Percentiles rank a stretch among this genome's conserved stretches.
phyloP scores from a whole-genome alignment of 2,329 filamentous ascomycete species.

The Diaporthe helianthi region DNA sequence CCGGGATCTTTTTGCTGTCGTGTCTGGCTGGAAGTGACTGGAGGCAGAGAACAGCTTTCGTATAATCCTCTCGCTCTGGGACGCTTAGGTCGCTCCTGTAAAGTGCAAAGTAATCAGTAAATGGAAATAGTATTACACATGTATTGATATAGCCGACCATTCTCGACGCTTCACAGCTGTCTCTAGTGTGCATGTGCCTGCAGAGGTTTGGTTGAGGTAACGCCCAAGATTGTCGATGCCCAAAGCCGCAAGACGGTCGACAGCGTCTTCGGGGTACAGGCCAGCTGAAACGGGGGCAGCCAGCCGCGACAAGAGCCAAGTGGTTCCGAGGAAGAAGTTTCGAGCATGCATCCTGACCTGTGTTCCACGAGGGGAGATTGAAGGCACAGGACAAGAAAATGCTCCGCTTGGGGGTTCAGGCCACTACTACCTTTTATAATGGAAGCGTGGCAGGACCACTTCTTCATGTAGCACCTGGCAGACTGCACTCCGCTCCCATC shows the following conservation, averaged over 20 bases:
- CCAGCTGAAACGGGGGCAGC: not conserved
- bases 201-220: not conserved
- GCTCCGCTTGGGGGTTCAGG: not conserved
- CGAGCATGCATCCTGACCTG: not conserved
- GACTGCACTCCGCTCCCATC: not conserved
- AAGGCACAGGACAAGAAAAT: not conserved
- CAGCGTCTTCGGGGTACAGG: not conserved
- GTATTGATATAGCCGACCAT: not conserved
- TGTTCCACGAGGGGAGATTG: not conserved
- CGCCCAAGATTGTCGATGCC: constrained; percentile 2
- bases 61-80: constrained; percentile 10
- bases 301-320: not conserved
- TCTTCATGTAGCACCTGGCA: too few species aligned
- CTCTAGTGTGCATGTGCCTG: not conserved
- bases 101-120: not conserved
- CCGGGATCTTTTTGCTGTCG: not conserved
- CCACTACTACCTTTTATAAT: not conserved
- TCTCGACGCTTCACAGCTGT: constrained; percentile 11
- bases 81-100: constrained; percentile 13
- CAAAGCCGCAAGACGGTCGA: not conserved
- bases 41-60: constrained; percentile 20
- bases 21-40: constrained; percentile 2
- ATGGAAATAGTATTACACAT: not conserved
- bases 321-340: not conserved
- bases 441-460: not conserved